A percentile compares a stretch with the other conserved stretches of the same genome.
phyloP scores from a whole-genome alignment of 441 rosid genomes.

The Brassica balearica region DNA sequence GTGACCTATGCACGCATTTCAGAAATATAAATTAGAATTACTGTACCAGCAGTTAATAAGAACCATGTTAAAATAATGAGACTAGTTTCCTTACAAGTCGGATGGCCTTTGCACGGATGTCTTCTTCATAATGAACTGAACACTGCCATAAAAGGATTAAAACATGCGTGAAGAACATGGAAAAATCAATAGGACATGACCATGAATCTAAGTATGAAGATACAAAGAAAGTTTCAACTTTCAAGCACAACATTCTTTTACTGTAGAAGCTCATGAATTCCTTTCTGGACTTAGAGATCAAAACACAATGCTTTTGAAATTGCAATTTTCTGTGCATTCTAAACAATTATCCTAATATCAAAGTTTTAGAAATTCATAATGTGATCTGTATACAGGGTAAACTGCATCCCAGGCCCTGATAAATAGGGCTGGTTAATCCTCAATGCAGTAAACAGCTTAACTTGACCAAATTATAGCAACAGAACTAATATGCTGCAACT shows the following conservation, averaged over 20 bases:
- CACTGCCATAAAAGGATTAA: slow-evolving; percentile 70
- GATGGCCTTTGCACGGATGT: slow-evolving; percentile 92
- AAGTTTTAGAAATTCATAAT: slow-evolving; percentile 8
- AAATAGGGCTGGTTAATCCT: not conserved
- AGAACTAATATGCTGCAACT: slow-evolving; percentile 10
- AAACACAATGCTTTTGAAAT: slow-evolving; percentile 8
- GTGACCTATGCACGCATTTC: slow-evolving; percentile 77
- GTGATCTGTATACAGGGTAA: slow-evolving; percentile 16
- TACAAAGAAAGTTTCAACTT: slow-evolving; percentile 3
- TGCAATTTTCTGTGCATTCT: slow-evolving; percentile 21
- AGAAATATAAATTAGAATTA: slow-evolving; percentile 31
- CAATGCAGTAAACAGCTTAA: slow-evolving; percentile 14
- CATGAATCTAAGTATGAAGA: slow-evolving; percentile 10
- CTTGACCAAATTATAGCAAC: slow-evolving; percentile 17
- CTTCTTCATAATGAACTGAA: slow-evolving; percentile 97
- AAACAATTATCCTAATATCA: slow-evolving; percentile 1
- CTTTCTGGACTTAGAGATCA: slow-evolving; percentile 15
- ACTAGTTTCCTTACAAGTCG: slow-evolving; percentile 75
- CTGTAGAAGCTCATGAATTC: slow-evolving; percentile 14
- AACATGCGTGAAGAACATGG: slow-evolving; percentile 38
- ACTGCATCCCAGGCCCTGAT: slow-evolving; percentile 7
- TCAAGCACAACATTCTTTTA: slow-evolving; percentile 23
- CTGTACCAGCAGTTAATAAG: slow-evolving; percentile 24
- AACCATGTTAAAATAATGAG: slow-evolving; percentile 21
- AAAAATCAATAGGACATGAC: slow-evolving; percentile 17